Evolutionary conservation across 2,329 filamentous ascomycete genomes (phyloP), one percentile per base, ranked within the genome.

Genomic region (Trichoderma sp.): DNA sequence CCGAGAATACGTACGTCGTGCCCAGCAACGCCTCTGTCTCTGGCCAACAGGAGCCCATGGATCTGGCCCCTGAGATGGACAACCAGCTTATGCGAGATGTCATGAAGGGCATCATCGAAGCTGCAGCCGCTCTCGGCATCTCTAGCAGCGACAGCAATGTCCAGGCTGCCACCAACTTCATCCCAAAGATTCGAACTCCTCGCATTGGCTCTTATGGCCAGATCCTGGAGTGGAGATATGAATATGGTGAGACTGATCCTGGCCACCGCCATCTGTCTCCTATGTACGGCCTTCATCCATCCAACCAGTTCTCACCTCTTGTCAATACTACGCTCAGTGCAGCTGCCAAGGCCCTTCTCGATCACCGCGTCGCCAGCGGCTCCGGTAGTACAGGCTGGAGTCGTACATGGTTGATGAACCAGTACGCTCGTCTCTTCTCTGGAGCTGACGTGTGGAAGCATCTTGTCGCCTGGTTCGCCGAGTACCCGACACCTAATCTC

Each of bases 251-350:
- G 71, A 74, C 77, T 4, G 83, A 84, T 68, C 80, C 79, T 0
- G 82, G 82, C 6, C 83, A 85, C 70, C 78, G 83, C 8, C 83
- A 85, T 69, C 78, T 84, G 3, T 83, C 81, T 10, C 83, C 83
- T 67, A 74, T 84, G 1, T 84, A 81, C 72, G 82, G 79, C 3
- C 77, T 85, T 10, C 80, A 82, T 66, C 83, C 83, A 0, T 81
- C 81, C 0, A 75, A 77, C 16, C 70, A 71, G 30, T 71, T 73
- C 43, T 69, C 72, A 3, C 71, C 71, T 4, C 67, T 73, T 18
- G 61, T 69, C 46, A 69, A 66, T 56, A 39, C 28, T 34, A 69
- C 68, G 16, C 68, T 69, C 14, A 60, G 55, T 56, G 52, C 54
- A 37, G 73, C 75, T 1, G 75, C 75, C 1, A 77, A 77, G 1